Evolutionary conservation across 352 stramenopile species (phyloP).

Genomic region (Phytophthora ohioensis): DNA sequence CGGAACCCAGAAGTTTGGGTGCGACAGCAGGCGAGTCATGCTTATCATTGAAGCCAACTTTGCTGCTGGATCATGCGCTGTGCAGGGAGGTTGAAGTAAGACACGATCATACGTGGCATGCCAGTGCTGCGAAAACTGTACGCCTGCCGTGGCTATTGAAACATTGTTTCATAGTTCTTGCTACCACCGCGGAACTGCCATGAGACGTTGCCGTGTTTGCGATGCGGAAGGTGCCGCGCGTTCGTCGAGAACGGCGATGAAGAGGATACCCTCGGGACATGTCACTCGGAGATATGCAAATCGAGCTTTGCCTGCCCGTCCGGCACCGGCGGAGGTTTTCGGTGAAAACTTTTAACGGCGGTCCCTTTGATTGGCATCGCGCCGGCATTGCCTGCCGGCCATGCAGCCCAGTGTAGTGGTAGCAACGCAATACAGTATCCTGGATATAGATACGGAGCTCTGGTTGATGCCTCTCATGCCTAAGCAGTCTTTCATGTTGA

Average conservation of each 20-base stretch:
- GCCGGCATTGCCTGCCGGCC: constrained; percentile 71
- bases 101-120: neutral
- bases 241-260: constrained; percentile 30
- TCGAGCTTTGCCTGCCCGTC: constrained; percentile 95
- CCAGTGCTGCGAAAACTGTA: neutral
- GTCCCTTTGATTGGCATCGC: neutral
- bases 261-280: constrained; percentile 31
- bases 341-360: neutral
- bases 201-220: constrained; percentile 77
- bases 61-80: constrained; percentile 8
- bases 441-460: neutral
- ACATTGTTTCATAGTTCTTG: neutral
- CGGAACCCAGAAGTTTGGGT: constrained; percentile 14
- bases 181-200: neutral
- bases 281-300: constrained; percentile 89
- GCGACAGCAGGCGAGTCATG: constrained; percentile 11
- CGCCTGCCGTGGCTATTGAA: constrained; percentile 3
- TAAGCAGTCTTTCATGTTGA: constrained; percentile 51
- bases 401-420: neutral
- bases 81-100: constrained; percentile 10
- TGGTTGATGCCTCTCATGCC: constrained; percentile 26
- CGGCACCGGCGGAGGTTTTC: constrained; percentile 75
- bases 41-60: constrained; percentile 11
- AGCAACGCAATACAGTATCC: too few relatives aligned
- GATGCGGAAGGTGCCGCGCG: constrained; percentile 12